Percentiles rank a stretch among this genome's conserved stretches.
phyloP scores from a whole-genome alignment of 768 basidiomycete species.

The Peribolospora kevripleyi region DNA sequence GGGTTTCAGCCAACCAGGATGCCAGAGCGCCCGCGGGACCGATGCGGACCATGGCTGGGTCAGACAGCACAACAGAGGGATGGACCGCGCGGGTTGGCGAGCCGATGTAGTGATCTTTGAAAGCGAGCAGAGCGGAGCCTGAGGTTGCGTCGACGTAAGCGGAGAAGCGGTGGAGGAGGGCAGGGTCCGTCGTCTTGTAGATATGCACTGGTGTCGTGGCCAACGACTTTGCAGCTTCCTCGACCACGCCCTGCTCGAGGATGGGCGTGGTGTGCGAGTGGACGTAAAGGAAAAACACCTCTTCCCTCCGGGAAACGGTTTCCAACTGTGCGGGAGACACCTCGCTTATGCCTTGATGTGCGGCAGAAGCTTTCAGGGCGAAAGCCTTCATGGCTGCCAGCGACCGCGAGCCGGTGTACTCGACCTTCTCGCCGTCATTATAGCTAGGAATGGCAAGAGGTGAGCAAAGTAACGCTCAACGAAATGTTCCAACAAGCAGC shows the following conservation, averaged over 20 bases:
- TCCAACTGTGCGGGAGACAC: conserved; percentile 24
- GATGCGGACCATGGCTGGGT: no score
- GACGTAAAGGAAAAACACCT: conserved; percentile 39
- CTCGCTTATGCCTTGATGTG: conserved; percentile 21
- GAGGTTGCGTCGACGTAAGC: conserved; percentile 11
- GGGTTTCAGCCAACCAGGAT: no score
- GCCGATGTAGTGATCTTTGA: conserved; percentile 41
- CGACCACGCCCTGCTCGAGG: conserved; percentile 27
- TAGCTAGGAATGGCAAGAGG: conserved; percentile 14
- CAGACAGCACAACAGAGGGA: no score
- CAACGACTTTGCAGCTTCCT: conserved; percentile 32
- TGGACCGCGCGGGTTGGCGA: conserved; percentile 9
- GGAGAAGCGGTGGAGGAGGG: conserved; percentile 16
- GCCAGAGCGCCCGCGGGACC: no score
- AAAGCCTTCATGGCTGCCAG: conserved; percentile 48
- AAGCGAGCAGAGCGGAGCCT: conserved; percentile 28
- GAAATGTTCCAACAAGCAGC: no score
- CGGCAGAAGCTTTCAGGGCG: conserved; percentile 35
- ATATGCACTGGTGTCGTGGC: conserved; percentile 28
- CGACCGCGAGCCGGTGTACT: conserved; percentile 50
- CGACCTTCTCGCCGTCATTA: conserved; percentile 33
- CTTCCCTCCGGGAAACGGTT: conserved; percentile 23
- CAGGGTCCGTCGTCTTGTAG: conserved; percentile 23
- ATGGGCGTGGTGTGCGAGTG: conserved; percentile 18
- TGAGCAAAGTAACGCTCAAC: background rate